Evolutionary conservation across 2,329 filamentous ascomycete genomes (phyloP).

Genomic region (Diaporthe citrichinensis): DNA sequence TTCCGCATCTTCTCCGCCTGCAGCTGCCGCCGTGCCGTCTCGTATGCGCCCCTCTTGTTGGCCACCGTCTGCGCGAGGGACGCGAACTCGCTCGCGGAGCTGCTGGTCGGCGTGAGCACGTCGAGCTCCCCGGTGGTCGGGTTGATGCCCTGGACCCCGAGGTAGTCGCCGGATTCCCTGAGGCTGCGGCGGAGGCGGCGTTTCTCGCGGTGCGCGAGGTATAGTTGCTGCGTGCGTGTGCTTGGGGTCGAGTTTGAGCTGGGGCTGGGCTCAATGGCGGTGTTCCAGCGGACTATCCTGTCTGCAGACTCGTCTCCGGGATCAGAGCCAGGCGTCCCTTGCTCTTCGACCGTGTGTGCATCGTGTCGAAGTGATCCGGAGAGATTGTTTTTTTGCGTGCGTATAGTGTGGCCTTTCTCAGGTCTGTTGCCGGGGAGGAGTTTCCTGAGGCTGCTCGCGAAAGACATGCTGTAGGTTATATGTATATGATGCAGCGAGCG

Average conservation of each 20-base stretch:
- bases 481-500: background rate
- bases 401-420: conserved; percentile 65
- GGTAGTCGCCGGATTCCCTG: conserved; percentile 69
- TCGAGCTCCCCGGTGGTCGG: conserved; percentile 69
- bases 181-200: conserved; percentile 61
- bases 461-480: conserved; percentile 45
- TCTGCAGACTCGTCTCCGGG: conserved; percentile 45
- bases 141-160: conserved; percentile 72
- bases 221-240: conserved; percentile 42
- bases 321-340: background rate
- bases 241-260: conserved; percentile 34
- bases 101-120: conserved; percentile 51
- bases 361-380: conserved; percentile 39
- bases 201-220: conserved; percentile 52
- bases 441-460: conserved; percentile 58
- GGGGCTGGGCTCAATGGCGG: conserved; percentile 45
- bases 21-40: conserved; percentile 60
- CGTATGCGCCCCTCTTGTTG: conserved; percentile 53
- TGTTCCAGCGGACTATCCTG: conserved; percentile 54
- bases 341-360: background rate
- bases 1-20: conserved; percentile 60
- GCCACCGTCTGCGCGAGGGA: conserved; percentile 52
- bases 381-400: conserved; percentile 51
- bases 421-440: conserved; percentile 64
- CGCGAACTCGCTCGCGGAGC: conserved; percentile 44